Evolutionary conservation across 192 early-diverging fungal species (phyloP).

Genomic region (Cetraspora pellucida): DNA sequence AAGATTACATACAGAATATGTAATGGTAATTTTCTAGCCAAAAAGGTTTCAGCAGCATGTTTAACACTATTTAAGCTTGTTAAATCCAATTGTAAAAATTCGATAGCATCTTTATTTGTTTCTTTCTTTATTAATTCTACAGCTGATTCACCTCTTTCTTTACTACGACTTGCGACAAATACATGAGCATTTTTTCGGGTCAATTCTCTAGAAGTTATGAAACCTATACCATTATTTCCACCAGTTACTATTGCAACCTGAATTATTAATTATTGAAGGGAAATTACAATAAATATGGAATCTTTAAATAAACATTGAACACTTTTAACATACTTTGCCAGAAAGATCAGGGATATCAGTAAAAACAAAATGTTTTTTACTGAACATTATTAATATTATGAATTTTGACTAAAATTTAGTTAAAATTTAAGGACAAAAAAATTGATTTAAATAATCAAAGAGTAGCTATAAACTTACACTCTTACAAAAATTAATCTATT

Average conservation of each 20-base stretch:
- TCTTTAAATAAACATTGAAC: too few species aligned
- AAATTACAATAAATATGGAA: too few species aligned
- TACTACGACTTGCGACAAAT: conserved; percentile 39
- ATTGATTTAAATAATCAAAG: too few species aligned
- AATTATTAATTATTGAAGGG: too few species aligned
- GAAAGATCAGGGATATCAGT: too few species aligned
- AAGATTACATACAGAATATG: conserved; percentile 43
- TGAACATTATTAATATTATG: too few species aligned
- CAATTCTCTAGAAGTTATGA: conserved; percentile 36
- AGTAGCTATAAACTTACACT: too few species aligned
- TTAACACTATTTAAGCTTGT: conserved; percentile 27
- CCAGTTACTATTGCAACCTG: conserved; percentile 50
- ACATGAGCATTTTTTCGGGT: conserved; percentile 43
- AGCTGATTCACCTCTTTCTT: conserved; percentile 26
- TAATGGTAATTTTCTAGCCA: conserved; percentile 39
- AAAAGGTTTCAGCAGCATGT: conserved; percentile 39
- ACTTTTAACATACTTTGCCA: too few species aligned
- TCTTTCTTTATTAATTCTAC: conserved; percentile 39
- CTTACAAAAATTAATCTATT: too few species aligned
- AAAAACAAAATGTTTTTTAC: too few species aligned
- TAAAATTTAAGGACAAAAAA: too few species aligned
- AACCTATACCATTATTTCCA: conserved; percentile 48
- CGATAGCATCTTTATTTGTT: conserved; percentile 36
- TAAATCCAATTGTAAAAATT: conserved; percentile 43
- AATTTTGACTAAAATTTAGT: too few species aligned